Evolutionary conservation across 495 filamentous ascomycete genomes (phyloP).

Genomic region (Sphaerosporella brunnea): DNA sequence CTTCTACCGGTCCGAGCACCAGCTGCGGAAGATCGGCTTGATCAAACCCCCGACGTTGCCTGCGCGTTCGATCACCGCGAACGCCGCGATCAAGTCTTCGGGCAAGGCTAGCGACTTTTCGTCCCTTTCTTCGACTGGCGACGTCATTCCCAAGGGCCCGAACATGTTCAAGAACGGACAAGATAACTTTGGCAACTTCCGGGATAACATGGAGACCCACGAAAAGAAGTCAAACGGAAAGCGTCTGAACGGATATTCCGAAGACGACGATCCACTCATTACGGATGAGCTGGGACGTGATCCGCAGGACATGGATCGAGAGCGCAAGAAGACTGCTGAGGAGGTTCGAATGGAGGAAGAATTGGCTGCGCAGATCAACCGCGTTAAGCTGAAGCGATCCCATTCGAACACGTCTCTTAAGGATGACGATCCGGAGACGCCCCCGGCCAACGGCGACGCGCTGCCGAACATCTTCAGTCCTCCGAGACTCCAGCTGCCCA

Average conservation of each 20-base stretch:
- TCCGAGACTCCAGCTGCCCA: background rate
- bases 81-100: slow-evolving; percentile 47
- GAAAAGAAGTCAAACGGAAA: slow-evolving; percentile 25
- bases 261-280: slow-evolving; percentile 35
- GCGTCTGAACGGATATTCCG: slow-evolving; percentile 31
- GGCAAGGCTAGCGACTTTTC: slow-evolving; percentile 35
- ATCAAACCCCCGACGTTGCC: slow-evolving; percentile 18
- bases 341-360: slow-evolving; percentile 72
- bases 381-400: slow-evolving; percentile 93
- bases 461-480: background rate
- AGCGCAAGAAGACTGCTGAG: slow-evolving; percentile 44
- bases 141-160: slow-evolving; percentile 65
- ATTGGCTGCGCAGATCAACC: slow-evolving; percentile 72
- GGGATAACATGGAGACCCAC: slow-evolving; percentile 46
- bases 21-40: slow-evolving; percentile 25
- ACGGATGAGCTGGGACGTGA: slow-evolving; percentile 22
- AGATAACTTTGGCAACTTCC: slow-evolving; percentile 78
- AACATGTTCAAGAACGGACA: slow-evolving; percentile 67
- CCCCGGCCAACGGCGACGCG: background rate
- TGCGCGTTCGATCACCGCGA: slow-evolving; percentile 1
- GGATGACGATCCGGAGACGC: slow-evolving; percentile 11
- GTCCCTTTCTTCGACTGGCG: slow-evolving; percentile 50
- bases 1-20: slow-evolving; percentile 82
- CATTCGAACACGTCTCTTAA: slow-evolving; percentile 47
- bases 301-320: slow-evolving; percentile 14